These are phyloP conservation scores for Talaromyces albobiverticillius DNA, from an alignment of 2,329 filamentous ascomycete genomes.

Conservation along the genomic window DNA sequence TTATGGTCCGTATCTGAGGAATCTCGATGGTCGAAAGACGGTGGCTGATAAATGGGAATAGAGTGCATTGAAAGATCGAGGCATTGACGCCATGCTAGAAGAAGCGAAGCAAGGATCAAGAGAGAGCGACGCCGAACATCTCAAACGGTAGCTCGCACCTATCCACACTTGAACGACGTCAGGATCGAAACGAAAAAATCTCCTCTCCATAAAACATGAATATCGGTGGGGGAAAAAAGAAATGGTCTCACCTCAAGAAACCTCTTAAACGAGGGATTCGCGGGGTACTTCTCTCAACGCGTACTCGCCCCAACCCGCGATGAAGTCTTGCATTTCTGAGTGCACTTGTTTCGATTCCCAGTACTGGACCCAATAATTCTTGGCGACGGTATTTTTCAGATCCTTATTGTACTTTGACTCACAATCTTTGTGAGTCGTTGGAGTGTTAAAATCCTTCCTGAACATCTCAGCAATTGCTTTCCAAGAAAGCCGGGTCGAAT, in stretches of 20 bases:
- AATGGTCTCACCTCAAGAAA: constrained; percentile 6
- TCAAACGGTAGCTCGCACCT: constrained; percentile 43
- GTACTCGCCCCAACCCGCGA: no score
- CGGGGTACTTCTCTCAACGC: neutral
- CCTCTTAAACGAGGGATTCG: neutral
- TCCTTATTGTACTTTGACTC: constrained; percentile 13
- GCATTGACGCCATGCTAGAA: constrained; percentile 88
- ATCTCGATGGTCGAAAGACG: neutral
- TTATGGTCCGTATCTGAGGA: constrained; percentile 68
- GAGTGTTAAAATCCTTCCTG: neutral
- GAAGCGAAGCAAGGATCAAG: constrained; percentile 86
- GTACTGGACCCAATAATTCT: neutral
- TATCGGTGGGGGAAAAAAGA: neutral
- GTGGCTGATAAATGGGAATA: constrained; percentile 35
- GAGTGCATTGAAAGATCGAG: constrained; percentile 81
- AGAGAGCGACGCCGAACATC: constrained; percentile 75
- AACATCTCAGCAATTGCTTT: neutral
- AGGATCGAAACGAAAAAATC: neutral
- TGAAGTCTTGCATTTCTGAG: neutral
- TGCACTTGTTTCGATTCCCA: neutral
- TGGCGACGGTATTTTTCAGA: neutral
- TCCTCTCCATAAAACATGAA: constrained; percentile 1
- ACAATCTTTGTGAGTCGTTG: constrained; percentile 4
- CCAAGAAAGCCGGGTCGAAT: constrained; percentile 2
- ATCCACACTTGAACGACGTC: neutral